Evolutionary conservation across 1,139 yeast genomes (phyloP).

Genomic region (Pichia sp.): DNA sequence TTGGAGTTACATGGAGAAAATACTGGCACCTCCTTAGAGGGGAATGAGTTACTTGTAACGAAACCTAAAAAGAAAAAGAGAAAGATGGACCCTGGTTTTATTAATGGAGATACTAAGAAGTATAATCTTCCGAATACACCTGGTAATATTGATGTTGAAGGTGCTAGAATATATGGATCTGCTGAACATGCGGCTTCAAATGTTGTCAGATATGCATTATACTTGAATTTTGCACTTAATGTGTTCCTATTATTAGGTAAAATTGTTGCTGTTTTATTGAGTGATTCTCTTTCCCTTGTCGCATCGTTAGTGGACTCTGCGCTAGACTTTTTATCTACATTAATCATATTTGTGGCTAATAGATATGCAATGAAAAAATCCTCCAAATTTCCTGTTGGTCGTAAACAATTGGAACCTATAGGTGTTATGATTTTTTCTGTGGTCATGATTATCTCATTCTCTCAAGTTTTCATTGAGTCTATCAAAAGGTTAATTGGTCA

Average conservation of each 20-base stretch:
- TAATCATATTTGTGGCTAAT: conserved; percentile 62
- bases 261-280: conserved; percentile 50
- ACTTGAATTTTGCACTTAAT: conserved; percentile 58
- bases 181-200: conserved; percentile 37
- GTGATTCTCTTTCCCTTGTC: conserved; percentile 64
- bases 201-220: conserved; percentile 52
- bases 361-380: conserved; percentile 47
- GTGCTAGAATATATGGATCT: conserved; percentile 46
- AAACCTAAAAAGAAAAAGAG: conserved; percentile 1
- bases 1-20: neutral
- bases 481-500: conserved; percentile 28
- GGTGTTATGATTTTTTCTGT: conserved; percentile 71
- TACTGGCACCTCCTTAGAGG: neutral
- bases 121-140: conserved; percentile 34
- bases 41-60: neutral
- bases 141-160: conserved; percentile 50
- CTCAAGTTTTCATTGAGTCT: conserved; percentile 68
- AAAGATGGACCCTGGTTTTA: neutral
- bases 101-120: conserved; percentile 5
- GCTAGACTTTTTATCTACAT: conserved; percentile 66
- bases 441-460: conserved; percentile 61
- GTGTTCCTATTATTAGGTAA: conserved; percentile 56
- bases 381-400: conserved; percentile 58
- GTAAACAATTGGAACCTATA: conserved; percentile 67
- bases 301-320: conserved; percentile 76